phyloP scores from a whole-genome alignment of 2,329 filamentous ascomycete genomes.

The Alternaria alternata region DNA sequence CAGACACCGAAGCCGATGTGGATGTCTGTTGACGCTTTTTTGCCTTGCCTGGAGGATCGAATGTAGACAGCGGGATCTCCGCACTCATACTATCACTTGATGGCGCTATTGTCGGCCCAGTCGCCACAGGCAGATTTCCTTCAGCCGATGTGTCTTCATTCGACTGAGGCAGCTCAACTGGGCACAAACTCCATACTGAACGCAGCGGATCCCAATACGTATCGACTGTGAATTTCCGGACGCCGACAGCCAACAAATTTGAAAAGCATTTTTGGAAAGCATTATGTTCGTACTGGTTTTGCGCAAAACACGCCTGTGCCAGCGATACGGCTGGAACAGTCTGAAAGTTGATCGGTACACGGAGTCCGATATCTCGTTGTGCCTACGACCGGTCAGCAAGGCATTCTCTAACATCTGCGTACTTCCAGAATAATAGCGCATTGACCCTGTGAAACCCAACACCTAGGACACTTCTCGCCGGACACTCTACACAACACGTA shows the following conservation, averaged over 20 bases:
- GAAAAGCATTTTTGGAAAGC: conserved; percentile 66
- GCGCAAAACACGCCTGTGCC: conserved; percentile 65
- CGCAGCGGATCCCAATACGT: conserved; percentile 69
- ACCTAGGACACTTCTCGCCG: not conserved
- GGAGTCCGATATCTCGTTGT: conserved; percentile 67
- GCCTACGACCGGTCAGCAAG: conserved; percentile 55
- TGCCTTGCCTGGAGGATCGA: conserved; percentile 6
- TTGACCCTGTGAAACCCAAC: not conserved
- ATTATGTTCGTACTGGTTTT: conserved; percentile 61
- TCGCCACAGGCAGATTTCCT: conserved; percentile 16
- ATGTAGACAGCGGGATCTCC: conserved; percentile 25
- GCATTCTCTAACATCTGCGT: not conserved
- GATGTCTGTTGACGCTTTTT: conserved; percentile 23
- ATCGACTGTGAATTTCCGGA: conserved; percentile 66
- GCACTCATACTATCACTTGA: conserved; percentile 30
- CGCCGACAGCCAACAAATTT: conserved; percentile 68
- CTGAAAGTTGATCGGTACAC: conserved; percentile 70
- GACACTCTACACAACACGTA: not conserved
- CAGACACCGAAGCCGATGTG: conserved; percentile 1
- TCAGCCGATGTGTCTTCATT: conserved; percentile 8
- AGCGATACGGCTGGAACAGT: conserved; percentile 65
- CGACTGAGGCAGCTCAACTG: conserved; percentile 59
- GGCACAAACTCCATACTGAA: conserved; percentile 67
- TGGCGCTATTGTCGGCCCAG: conserved; percentile 20
- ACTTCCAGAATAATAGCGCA: not conserved